These are phyloP conservation scores for Lepidopterella palustris DNA, from an alignment of 495 filamentous ascomycete species.

Conservation along the genomic window DNA sequence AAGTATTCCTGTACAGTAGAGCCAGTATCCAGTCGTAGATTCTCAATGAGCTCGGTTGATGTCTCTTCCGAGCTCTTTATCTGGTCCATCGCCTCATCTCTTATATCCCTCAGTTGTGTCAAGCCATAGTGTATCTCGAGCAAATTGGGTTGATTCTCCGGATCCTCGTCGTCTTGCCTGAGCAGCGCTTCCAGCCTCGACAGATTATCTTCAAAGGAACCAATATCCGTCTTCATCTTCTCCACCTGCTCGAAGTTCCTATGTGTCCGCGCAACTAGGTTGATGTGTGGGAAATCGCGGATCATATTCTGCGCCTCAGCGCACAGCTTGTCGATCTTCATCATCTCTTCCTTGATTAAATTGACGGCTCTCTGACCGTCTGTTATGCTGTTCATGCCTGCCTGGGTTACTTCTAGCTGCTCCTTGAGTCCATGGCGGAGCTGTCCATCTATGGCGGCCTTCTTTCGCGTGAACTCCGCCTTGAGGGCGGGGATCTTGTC, in stretches of 20 bases:
- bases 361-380: slow-evolving; percentile 84
- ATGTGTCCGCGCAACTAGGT: slow-evolving; percentile 85
- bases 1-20: slow-evolving; percentile 84
- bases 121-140: slow-evolving; percentile 84
- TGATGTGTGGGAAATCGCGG: slow-evolving; percentile 93
- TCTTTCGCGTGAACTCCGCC: slow-evolving; percentile 91
- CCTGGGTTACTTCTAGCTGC: slow-evolving; percentile 86
- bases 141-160: slow-evolving; percentile 88
- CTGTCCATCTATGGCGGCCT: slow-evolving; percentile 79
- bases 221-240: slow-evolving; percentile 82
- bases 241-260: slow-evolving; percentile 88
- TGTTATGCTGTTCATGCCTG: slow-evolving; percentile 75
- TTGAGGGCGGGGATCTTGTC: slow-evolving; percentile 90
- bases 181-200: slow-evolving; percentile 67
- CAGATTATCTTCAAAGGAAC: slow-evolving; percentile 73
- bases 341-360: slow-evolving; percentile 92
- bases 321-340: slow-evolving; percentile 96
- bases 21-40: slow-evolving; percentile 49
- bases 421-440: slow-evolving; percentile 80
- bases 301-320: slow-evolving; percentile 95
- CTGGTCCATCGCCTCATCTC: slow-evolving; percentile 94
- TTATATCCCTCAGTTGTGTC: slow-evolving; percentile 83
- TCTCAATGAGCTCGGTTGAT: slow-evolving; percentile 38
- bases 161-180: slow-evolving; percentile 71
- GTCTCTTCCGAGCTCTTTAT: slow-evolving; percentile 28